phyloP scores from a whole-genome alignment of 2,329 filamentous ascomycete species.

The Neopestalotiopsis rosae region DNA sequence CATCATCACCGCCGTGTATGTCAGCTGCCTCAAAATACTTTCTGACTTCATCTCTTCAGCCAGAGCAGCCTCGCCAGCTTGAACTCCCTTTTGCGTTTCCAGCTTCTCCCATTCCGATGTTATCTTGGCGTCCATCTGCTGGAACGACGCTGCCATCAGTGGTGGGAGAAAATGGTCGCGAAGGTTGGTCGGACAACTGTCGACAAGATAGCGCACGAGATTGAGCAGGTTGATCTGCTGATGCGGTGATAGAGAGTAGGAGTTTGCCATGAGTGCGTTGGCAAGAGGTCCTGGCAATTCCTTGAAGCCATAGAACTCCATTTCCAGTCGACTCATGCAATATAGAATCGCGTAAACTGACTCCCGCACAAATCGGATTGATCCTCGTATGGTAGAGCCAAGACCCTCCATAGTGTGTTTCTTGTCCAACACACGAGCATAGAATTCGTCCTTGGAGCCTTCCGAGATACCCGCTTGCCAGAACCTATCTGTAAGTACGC shows the following conservation, averaged over 20 bases:
- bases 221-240: constrained; percentile 94
- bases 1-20: constrained; percentile 90
- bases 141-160: constrained; percentile 80
- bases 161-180: constrained; percentile 83
- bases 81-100: constrained; percentile 63
- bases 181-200: constrained; percentile 84
- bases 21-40: constrained; percentile 90
- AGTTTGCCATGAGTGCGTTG: constrained; percentile 82
- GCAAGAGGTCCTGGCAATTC: constrained; percentile 85
- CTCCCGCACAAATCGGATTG: constrained; percentile 88
- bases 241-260: constrained; percentile 83
- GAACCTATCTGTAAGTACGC: constrained; percentile 91
- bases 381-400: constrained; percentile 88
- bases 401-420: constrained; percentile 91
- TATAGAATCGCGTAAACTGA: constrained; percentile 94
- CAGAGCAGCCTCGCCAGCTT: constrained; percentile 76
- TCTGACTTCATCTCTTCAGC: constrained; percentile 98
- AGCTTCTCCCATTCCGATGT: constrained; percentile 85
- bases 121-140: constrained; percentile 87
- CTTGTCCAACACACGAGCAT: constrained; percentile 86
- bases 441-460: constrained; percentile 96
- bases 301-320: constrained; percentile 87
- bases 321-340: constrained; percentile 86
- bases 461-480: constrained; percentile 98
- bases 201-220: constrained; percentile 84